phyloP scores from a whole-genome alignment of 805 yeast genomes.

The Yamadazyma laniorum region DNA sequence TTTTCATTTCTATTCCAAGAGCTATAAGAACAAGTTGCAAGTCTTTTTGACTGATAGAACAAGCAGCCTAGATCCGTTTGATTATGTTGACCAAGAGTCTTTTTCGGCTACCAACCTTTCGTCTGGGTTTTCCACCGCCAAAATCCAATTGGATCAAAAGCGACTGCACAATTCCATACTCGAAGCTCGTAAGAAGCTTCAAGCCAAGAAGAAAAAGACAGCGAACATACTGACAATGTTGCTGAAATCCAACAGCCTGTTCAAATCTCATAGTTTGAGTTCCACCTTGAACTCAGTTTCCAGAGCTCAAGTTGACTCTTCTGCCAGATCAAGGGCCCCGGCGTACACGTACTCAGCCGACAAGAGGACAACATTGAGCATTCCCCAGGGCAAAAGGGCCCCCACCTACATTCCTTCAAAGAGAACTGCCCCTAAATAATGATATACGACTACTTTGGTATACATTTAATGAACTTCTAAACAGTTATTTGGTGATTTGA shows the following conservation, averaged over 20 bases:
- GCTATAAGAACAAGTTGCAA: constrained; percentile 15
- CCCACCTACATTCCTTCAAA: constrained; percentile 39
- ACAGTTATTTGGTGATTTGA: constrained; percentile 72
- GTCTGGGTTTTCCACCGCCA: constrained; percentile 7
- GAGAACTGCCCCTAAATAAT: too few species aligned
- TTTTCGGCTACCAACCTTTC: background rate
- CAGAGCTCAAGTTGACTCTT: background rate
- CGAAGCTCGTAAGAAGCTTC: constrained; percentile 6
- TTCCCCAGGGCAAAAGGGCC: constrained; percentile 20
- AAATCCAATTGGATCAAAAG: constrained; percentile 3
- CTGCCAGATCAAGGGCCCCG: constrained; percentile 4
- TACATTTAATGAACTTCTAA: constrained; percentile 3
- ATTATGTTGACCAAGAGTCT: constrained; percentile 1
- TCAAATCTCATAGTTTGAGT: constrained; percentile 3
- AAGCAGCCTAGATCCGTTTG: constrained; percentile 4
- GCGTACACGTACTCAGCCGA: constrained; percentile 4
- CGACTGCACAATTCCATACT: constrained; percentile 5
- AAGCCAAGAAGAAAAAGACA: background rate
- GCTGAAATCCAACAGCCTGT: constrained; percentile 1
- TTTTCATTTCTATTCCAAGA: constrained; percentile 11
- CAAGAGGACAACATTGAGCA: background rate
- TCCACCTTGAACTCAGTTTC: too few species aligned
- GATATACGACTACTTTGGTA: too few species aligned
- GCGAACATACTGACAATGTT: background rate
- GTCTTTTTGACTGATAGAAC: constrained; percentile 9